Conservation (phyloP, 805 yeast species). For the Teunomyces atbi region DNA sequence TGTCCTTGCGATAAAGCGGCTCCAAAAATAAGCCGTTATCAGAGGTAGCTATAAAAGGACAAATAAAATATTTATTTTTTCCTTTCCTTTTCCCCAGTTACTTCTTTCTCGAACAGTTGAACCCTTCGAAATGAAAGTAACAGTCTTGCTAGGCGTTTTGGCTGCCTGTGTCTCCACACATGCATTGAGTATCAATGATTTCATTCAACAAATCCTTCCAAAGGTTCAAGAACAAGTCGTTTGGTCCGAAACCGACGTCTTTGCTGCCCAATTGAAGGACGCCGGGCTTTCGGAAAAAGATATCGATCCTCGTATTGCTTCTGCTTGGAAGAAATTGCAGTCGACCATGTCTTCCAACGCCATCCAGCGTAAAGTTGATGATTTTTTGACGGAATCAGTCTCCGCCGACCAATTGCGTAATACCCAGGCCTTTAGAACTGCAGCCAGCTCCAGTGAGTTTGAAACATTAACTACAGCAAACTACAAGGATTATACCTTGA, state of each 20-base stretch:
- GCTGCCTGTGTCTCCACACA: conserved; percentile 2
- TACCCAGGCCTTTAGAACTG: conserved; percentile 6
- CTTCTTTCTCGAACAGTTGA: not conserved
- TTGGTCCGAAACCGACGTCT: conserved; percentile 1
- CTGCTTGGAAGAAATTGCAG: conserved; percentile 17
- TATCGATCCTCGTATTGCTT: not conserved
- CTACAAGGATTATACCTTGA: conserved; percentile 26
- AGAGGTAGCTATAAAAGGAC: not conserved
- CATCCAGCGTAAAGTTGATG: conserved; percentile 7
- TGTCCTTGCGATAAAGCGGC: not conserved
- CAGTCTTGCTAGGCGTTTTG: not conserved
- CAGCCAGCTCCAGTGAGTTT: conserved; percentile 4
- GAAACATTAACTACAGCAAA: conserved; percentile 12
- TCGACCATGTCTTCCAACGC: conserved; percentile 9
- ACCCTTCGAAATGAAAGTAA: not conserved
- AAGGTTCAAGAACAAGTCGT: not conserved
- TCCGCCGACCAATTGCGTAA: conserved; percentile 10
- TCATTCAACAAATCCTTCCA: not conserved
- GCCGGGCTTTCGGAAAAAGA: not conserved
- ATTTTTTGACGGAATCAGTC: conserved; percentile 9
- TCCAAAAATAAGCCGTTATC: not conserved
- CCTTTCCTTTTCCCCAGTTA: not conserved
- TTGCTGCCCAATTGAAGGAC: not conserved
- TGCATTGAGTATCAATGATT: not conserved
- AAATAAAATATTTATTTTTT: not conserved